Evolutionary conservation across 2,329 filamentous ascomycete genomes (phyloP).

Genomic region (Penicillium verrucosum): DNA sequence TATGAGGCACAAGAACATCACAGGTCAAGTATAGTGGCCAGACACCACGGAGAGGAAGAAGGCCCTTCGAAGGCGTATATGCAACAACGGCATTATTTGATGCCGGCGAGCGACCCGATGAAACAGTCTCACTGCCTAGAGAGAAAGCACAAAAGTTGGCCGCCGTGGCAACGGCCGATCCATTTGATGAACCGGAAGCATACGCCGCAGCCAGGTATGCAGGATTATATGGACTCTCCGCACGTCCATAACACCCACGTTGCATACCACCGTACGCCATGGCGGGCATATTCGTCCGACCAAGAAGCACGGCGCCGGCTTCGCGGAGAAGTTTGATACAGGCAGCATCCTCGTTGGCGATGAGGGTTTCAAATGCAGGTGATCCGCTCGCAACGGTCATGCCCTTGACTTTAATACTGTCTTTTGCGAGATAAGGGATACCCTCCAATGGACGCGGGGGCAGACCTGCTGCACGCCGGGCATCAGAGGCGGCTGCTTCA

Average conservation of each 20-base stretch:
- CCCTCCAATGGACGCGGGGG: constrained; percentile 49
- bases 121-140: constrained; percentile 55
- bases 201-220: constrained; percentile 55
- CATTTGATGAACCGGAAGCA: constrained; percentile 58
- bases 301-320: constrained; percentile 53
- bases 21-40: constrained; percentile 58
- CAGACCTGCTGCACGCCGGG: constrained; percentile 39
- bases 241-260: constrained; percentile 54
- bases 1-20: constrained; percentile 55
- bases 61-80: constrained; percentile 55
- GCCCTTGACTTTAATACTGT: constrained; percentile 54
- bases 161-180: constrained; percentile 51
- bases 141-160: constrained; percentile 54
- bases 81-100: constrained; percentile 56
- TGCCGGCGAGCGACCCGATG: constrained; percentile 55
- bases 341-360: constrained; percentile 53
- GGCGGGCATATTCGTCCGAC: constrained; percentile 59
- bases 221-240: constrained; percentile 56
- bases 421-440: constrained; percentile 58
- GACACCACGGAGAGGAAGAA: constrained; percentile 52
- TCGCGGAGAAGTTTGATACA: constrained; percentile 48
- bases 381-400: constrained; percentile 56
- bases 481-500: constrained; percentile 50
- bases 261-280: constrained; percentile 61
- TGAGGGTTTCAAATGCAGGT: constrained; percentile 51